These are phyloP conservation scores for Fusarium sp. DNA, from an alignment of 2,329 filamentous ascomycete species.

Conservation along the genomic window DNA sequence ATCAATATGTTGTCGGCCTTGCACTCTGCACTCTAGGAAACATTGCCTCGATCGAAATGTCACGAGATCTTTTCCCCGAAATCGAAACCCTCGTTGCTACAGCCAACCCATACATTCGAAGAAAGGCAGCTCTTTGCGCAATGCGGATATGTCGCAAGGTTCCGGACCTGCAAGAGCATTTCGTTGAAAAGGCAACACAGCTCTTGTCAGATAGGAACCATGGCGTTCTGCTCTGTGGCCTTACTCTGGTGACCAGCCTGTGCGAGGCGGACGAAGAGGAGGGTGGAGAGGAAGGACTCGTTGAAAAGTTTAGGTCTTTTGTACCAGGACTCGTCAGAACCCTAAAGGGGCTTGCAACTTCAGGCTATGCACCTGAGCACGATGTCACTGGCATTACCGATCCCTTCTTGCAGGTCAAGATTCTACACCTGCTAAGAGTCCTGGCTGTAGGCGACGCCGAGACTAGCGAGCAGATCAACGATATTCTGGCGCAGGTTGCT, in stretches of 20 bases:
- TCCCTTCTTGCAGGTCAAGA: conserved; percentile 97
- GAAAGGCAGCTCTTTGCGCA: conserved; percentile 97
- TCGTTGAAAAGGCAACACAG: conserved; percentile 90
- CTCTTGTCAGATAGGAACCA: conserved; percentile 94
- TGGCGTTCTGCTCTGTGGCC: conserved; percentile 89
- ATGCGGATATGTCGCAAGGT: conserved; percentile 99
- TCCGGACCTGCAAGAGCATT: conserved; percentile 96
- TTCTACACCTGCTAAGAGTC: conserved; percentile 84
- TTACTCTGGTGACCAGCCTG: conserved; percentile 89
- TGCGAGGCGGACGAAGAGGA: conserved; percentile 96
- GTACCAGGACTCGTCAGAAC: conserved; percentile 89
- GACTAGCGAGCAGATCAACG: conserved; percentile 97
- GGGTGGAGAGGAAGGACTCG: conserved; percentile 85
- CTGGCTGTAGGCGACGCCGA: conserved; percentile 85
- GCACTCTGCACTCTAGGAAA: conserved; percentile 96
- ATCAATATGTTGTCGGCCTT: conserved; percentile 97
- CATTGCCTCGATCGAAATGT: conserved; percentile 98
- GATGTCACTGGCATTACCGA: conserved; percentile 98
- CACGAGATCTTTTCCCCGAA: conserved; percentile 93
- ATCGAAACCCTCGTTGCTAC: conserved; percentile 92
- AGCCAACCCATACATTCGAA: conserved; percentile 96
- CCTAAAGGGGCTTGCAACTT: conserved; percentile 90
- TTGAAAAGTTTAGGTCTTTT: conserved; percentile 89
- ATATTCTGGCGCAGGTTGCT: conserved; percentile 95
- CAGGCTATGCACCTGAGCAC: conserved; percentile 96